Percentiles rank a stretch among this genome's conserved stretches.
Conservation (phyloP, 148 eudicot genomes). For the Camellia lanceoleosa region DNA sequence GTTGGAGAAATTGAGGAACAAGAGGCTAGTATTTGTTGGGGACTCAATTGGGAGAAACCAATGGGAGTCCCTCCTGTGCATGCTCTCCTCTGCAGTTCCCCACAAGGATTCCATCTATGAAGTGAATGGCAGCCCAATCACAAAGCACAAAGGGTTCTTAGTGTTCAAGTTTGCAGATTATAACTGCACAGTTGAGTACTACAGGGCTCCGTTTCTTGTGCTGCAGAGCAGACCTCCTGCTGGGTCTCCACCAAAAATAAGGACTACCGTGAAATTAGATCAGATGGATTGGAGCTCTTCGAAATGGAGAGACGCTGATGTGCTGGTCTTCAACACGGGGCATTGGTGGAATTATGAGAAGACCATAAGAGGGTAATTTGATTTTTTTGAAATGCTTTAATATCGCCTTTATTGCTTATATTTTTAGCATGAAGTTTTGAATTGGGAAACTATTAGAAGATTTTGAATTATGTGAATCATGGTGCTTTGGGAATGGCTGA, state of each 20-base stretch:
- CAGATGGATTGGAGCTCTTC: conserved; percentile 77
- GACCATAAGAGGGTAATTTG: conserved; percentile 73
- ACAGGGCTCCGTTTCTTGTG: conserved; percentile 87
- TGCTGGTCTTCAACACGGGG: conserved; percentile 73
- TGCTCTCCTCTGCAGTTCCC: conserved; percentile 70
- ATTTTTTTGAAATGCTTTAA: conserved; percentile 1
- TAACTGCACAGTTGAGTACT: conserved; percentile 87
- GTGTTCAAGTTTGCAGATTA: conserved; percentile 68
- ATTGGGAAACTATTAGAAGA: background rate
- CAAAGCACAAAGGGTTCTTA: conserved; percentile 89
- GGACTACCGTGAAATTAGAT: conserved; percentile 62
- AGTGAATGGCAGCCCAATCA: conserved; percentile 92
- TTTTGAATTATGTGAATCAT: background rate
- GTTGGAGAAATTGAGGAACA: conserved; percentile 78
- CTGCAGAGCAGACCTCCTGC: conserved; percentile 72
- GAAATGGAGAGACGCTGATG: conserved; percentile 74
- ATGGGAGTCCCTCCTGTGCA: conserved; percentile 95
- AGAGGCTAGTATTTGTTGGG: conserved; percentile 81
- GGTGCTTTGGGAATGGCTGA: background rate
- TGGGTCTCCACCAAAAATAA: conserved; percentile 39
- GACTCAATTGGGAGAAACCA: conserved; percentile 98
- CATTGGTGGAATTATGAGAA: conserved; percentile 99
- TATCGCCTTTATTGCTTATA: background rate
- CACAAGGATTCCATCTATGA: conserved; percentile 64
- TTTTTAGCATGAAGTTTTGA: conserved; percentile 7